phyloP scores from a whole-genome alignment of 1,284 basidiomycete genomes.

The Trametes polyzona region DNA sequence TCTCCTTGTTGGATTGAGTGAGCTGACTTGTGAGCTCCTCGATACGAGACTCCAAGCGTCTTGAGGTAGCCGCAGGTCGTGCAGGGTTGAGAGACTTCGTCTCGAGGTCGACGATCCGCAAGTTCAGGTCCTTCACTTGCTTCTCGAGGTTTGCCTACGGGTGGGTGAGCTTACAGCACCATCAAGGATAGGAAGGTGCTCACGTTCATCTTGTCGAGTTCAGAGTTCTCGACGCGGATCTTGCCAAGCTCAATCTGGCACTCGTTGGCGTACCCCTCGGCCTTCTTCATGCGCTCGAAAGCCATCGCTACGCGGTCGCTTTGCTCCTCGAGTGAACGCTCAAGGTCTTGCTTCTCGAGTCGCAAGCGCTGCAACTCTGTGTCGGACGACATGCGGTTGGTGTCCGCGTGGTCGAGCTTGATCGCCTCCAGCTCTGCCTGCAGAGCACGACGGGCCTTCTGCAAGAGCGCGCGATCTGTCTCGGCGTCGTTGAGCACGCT shows the following conservation, averaged over 20 bases:
- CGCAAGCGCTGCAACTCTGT: conserved; percentile 75
- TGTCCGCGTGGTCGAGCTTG: conserved; percentile 75
- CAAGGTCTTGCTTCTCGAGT: conserved; percentile 79
- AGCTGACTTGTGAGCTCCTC: conserved; percentile 75
- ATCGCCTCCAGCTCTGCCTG: conserved; percentile 82
- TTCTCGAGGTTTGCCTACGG: conserved; percentile 78
- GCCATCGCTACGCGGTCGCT: conserved; percentile 74
- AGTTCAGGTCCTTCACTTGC: conserved; percentile 80
- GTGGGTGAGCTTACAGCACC: not conserved
- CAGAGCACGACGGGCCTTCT: conserved; percentile 81
- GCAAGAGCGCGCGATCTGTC: conserved; percentile 75
- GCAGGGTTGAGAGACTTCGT: conserved; percentile 72
- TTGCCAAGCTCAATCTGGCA: conserved; percentile 77
- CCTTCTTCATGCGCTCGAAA: conserved; percentile 79
- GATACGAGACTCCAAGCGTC: conserved; percentile 67
- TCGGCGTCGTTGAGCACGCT: conserved; percentile 83
- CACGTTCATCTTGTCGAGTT: conserved; percentile 79
- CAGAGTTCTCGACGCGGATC: conserved; percentile 76
- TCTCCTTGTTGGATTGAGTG: conserved; percentile 52
- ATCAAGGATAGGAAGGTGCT: conserved; percentile 31
- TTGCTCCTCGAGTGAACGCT: conserved; percentile 79
- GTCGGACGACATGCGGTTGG: conserved; percentile 72
- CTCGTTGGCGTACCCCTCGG: conserved; percentile 75
- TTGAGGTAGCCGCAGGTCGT: conserved; percentile 54
- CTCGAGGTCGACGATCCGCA: conserved; percentile 81